Percentiles rank a stretch among this genome's conserved stretches.
phyloP scores from a whole-genome alignment of 495 filamentous ascomycete genomes.

The Clavariopsis aquatica region DNA sequence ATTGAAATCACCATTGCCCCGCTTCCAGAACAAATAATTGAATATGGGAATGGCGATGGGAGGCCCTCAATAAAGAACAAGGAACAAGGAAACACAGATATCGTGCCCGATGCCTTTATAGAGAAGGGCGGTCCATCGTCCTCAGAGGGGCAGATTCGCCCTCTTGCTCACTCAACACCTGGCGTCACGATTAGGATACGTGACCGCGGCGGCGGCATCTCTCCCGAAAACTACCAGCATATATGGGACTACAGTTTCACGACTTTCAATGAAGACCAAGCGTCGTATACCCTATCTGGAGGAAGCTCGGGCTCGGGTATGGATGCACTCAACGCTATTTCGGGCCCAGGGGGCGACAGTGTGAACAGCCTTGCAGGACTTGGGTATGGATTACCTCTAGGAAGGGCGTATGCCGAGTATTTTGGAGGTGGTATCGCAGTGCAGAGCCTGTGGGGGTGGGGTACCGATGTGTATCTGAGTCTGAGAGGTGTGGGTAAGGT shows the following conservation, averaged over 20 bases:
- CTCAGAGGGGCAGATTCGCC: constrained; percentile 48
- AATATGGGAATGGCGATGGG: neutral
- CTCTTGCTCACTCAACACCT: constrained; percentile 62
- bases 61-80: constrained; percentile 35
- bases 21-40: constrained; percentile 60
- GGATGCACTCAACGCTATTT: constrained; percentile 73
- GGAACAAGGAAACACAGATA: constrained; percentile 45
- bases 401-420: constrained; percentile 94
- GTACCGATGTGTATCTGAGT: constrained; percentile 77
- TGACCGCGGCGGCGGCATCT: constrained; percentile 91
- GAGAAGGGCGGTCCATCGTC: constrained; percentile 43
- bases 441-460: constrained; percentile 95
- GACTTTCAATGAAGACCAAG: constrained; percentile 77
- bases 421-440: constrained; percentile 95
- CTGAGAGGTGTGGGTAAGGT: constrained; percentile 75
- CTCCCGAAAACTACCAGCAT: constrained; percentile 74
- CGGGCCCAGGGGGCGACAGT: constrained; percentile 62
- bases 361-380: constrained; percentile 80
- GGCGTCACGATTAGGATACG: constrained; percentile 94
- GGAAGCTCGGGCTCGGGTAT: constrained; percentile 46
- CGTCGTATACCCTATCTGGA: constrained; percentile 41
- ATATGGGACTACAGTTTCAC: constrained; percentile 98
- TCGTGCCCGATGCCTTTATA: constrained; percentile 34
- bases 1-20: constrained; percentile 92
- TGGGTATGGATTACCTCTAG: constrained; percentile 89